Evolutionary conservation across 768 basidiomycete genomes (phyloP).

Genomic region (Porpolomopsis calyptriformis): DNA sequence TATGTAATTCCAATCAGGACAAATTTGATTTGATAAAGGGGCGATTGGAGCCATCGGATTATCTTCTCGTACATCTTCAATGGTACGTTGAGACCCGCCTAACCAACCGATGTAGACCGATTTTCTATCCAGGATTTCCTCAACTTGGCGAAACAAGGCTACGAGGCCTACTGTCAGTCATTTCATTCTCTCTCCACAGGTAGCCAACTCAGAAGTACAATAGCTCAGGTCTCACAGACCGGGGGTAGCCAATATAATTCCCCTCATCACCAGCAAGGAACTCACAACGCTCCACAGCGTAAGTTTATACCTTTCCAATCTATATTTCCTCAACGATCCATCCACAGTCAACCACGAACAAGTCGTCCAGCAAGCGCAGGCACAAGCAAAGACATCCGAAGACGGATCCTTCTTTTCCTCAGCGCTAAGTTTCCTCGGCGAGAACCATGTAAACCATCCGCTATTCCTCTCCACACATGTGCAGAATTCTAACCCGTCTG

Average conservation of each 20-base stretch:
- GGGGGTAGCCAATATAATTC: slow-evolving; percentile 58
- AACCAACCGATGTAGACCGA: background rate
- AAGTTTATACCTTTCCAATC: slow-evolving; percentile 9
- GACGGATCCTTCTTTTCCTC: slow-evolving; percentile 45
- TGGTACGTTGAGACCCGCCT: background rate
- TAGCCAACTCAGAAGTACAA: background rate
- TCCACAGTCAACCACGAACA: slow-evolving; percentile 52
- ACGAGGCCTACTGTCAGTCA: slow-evolving; percentile 41
- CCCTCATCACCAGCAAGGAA: slow-evolving; percentile 34
- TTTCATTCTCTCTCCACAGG: slow-evolving; percentile 23
- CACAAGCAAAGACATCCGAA: slow-evolving; percentile 44
- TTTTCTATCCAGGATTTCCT: slow-evolving; percentile 21
- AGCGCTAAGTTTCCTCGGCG: slow-evolving; percentile 41
- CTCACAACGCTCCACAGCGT: slow-evolving; percentile 23
- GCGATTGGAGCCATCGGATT: background rate
- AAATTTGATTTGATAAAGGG: background rate
- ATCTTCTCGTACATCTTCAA: background rate
- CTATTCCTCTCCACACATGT: background rate
- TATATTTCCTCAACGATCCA: slow-evolving; percentile 1
- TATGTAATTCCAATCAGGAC: background rate
- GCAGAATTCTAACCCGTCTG: slow-evolving; percentile 6
- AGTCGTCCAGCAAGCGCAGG: slow-evolving; percentile 44
- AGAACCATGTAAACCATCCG: slow-evolving; percentile 25
- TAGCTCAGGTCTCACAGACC: slow-evolving; percentile 41
- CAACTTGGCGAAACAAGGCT: slow-evolving; percentile 58